phyloP scores from a whole-genome alignment of 1,284 basidiomycete genomes.

The Fomitopsis schrenkii region DNA sequence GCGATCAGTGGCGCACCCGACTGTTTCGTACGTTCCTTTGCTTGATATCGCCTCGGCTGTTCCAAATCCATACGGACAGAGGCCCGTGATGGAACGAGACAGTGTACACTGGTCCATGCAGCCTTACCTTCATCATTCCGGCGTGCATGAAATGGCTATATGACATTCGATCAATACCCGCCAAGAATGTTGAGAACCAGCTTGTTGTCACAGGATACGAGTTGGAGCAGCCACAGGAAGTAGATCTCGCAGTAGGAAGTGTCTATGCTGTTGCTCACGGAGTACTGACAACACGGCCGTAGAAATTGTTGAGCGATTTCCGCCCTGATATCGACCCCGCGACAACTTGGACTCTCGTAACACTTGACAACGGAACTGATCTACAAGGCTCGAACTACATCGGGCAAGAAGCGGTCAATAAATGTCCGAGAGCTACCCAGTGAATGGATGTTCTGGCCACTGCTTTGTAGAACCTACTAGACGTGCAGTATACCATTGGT shows the following conservation, averaged over 20 bases:
- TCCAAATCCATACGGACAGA: not conserved
- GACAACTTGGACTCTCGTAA: constrained; percentile 7
- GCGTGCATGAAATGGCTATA: constrained; percentile 38
- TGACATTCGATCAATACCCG: constrained; percentile 42
- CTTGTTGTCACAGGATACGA: constrained; percentile 57
- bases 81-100: not conserved
- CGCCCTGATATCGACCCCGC: constrained; percentile 41
- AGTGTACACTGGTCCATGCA: not conserved
- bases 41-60: not conserved
- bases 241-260: constrained; percentile 38
- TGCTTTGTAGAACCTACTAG: too few species aligned
- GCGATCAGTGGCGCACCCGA: constrained; percentile 19
- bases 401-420: constrained; percentile 17
- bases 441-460: too few species aligned
- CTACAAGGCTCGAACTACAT: constrained; percentile 12
- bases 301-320: constrained; percentile 36
- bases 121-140: not conserved
- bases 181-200: constrained; percentile 37
- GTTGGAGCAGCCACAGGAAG: constrained; percentile 46
- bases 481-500: constrained; percentile 60
- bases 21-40: not conserved
- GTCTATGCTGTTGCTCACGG: not conserved
- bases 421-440: too few species aligned
- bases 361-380: constrained; percentile 32
- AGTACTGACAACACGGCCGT: constrained; percentile 33